Evolutionary conservation across 2,329 filamentous ascomycete species (phyloP), one percentile per base, ranked within the genome.

Genomic region (Aspergillus sp.): DNA sequence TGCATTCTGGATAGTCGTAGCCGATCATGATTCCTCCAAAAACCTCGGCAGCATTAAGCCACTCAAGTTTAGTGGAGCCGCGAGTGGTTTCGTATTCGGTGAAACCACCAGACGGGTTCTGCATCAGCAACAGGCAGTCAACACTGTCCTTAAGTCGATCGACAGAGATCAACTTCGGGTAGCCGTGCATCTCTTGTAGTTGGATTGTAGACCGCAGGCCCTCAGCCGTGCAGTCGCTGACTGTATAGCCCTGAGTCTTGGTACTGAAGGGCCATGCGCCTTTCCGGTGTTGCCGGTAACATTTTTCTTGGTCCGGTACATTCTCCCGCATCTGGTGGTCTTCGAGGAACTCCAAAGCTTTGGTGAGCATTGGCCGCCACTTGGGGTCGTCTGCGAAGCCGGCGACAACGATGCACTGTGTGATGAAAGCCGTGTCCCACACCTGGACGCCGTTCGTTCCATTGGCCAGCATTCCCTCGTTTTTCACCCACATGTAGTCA

Each of bases 1-100:
- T 98, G 74, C 93, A 98, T 68, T 98, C 93, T 0, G 91, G 90
- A 62, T 98, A 97, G 66, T 95, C 89, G 66, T 98, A 98, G 64
- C 97, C 91, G 46, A 98, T 85, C 93, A 98, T 98, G 71, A 98
- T 98, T 17, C 84, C 81, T 12, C 89, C 90, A 67, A 98, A 98
- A 0, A 98, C 90, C 66, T 98, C 93, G 1, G 93, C 93, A 0
- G 91, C 91, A 61, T 98, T 98, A 39, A 98, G 79, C 65, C 84
- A 78, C 67, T 98, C 93, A 56, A 97, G 67, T 56, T 80, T 81
- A 56, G 86, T 78, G 7, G 87, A 85, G 2, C 86, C 91, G 22
- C 93, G 82, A 1, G 85, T 85, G 1, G 81, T 81, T 64, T 98
- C 93, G 65, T 98, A 98, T 13, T 89, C 93, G 0, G 89, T 87